A percentile compares a stretch with the other conserved stretches of the same genome.
These are phyloP conservation scores for Aspergillus sp. DNA, from an alignment of 2,329 filamentous ascomycete species.

Conservation along the genomic window DNA sequence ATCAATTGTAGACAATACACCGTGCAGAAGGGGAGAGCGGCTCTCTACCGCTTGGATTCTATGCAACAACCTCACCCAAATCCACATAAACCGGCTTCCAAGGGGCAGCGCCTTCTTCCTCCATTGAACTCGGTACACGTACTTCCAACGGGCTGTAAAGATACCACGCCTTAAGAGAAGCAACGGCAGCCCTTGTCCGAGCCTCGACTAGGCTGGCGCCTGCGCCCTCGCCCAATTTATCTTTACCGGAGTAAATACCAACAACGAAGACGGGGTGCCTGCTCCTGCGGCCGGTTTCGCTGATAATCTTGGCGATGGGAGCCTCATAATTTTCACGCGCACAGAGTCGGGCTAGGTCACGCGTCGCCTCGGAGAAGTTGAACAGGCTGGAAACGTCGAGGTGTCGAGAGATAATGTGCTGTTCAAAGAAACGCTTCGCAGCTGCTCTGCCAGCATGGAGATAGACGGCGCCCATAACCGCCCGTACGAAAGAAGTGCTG, in stretches of 20 bases:
- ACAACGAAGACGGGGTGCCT: constrained; percentile 89
- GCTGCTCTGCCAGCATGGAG: constrained; percentile 76
- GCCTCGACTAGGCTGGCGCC: constrained; percentile 77
- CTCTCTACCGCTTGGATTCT: constrained; percentile 22
- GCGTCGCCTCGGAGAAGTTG: constrained; percentile 77
- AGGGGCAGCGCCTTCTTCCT: constrained; percentile 58
- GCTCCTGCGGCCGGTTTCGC: constrained; percentile 83
- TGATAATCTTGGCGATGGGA: constrained; percentile 82
- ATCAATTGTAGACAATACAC: constrained; percentile 9
- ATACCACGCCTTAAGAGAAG: constrained; percentile 91
- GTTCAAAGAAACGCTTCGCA: constrained; percentile 78
- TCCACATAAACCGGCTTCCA: constrained; percentile 71
- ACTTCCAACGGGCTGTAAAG: constrained; percentile 77
- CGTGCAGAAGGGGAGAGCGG: constrained; percentile 17
- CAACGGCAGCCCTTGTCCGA: constrained; percentile 75
- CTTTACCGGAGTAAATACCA: constrained; percentile 85
- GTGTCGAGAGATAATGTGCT: constrained; percentile 78
- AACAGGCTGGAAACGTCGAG: constrained; percentile 78
- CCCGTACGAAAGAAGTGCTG: constrained; percentile 74
- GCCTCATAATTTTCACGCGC: constrained; percentile 83
- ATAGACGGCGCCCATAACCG: constrained; percentile 81
- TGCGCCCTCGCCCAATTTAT: constrained; percentile 89
- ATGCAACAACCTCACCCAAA: constrained; percentile 66
- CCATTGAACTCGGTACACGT: constrained; percentile 68
- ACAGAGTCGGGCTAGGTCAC: constrained; percentile 81